A percentile compares a stretch with the other conserved stretches of the same genome.
Evolutionary conservation across 2,329 filamentous ascomycete genomes (phyloP).

Genomic region (Pseudopithomyces maydicus): DNA sequence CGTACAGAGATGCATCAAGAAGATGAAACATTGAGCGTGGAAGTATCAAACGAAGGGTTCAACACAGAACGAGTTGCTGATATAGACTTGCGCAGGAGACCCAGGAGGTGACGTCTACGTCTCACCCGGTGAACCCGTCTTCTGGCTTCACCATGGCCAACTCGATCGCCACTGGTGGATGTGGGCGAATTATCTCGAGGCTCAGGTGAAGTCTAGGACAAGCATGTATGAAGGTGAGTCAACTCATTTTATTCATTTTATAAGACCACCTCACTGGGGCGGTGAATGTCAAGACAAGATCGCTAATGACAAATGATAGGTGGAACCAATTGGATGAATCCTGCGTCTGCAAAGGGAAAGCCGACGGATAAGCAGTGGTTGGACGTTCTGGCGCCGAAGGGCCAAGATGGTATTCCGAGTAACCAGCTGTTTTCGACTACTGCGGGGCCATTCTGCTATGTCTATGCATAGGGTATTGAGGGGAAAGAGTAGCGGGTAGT

Average conservation of each 20-base stretch:
- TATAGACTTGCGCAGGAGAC: slow-evolving; percentile 30
- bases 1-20: slow-evolving; percentile 13
- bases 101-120: slow-evolving; percentile 54
- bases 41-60: no score
- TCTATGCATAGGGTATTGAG: slow-evolving; percentile 36
- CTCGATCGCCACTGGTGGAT: slow-evolving; percentile 57
- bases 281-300: no score
- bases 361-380: slow-evolving; percentile 36
- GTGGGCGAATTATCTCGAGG: slow-evolving; percentile 50
- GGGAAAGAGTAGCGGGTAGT: no score
- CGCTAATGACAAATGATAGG: slow-evolving; percentile 14
- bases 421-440: slow-evolving; percentile 37
- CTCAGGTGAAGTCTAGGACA: slow-evolving; percentile 33
- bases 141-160: slow-evolving; percentile 56
- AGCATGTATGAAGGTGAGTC: slow-evolving; percentile 43
- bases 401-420: slow-evolving; percentile 25
- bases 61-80: no score
- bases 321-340: slow-evolving; percentile 50
- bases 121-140: slow-evolving; percentile 52
- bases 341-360: slow-evolving; percentile 47
- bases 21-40: neutral
- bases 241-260: no score
- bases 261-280: no score
- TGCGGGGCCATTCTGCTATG: slow-evolving; percentile 39
- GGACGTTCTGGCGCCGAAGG: slow-evolving; percentile 28